Base-by-base conservation (phyloP, 257 asterid genomes). In the Linderniella brevidens region DNA sequence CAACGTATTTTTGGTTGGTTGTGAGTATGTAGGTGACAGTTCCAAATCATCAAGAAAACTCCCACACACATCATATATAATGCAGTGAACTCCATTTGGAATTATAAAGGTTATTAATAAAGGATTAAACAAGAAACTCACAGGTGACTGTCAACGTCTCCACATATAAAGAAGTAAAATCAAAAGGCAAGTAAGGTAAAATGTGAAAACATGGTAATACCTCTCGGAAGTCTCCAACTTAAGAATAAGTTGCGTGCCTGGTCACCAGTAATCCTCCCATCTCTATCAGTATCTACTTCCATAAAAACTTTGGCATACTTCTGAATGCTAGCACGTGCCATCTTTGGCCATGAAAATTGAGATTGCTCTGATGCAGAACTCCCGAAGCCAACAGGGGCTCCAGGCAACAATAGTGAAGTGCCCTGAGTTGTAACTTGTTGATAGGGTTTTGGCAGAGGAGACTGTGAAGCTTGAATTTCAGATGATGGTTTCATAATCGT, bases 201-300 rank as follows among this genome's bases (percentile, higher is more conserved):
- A 43, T 50, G 18, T 18, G 12, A 49, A 19, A 36, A 35, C 25
- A 20, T 35, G 37, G 25, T 42, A n/a, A n/a, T 68, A 84, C 98
- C 95, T 72, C 83, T 74, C 37, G 98, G 98, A 46, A 88, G 71
- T 64, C 80, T 76, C 98, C 98, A 88, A 64, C 95, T 84, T 69
- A 84, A 64, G 65, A 88, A 88, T 36, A 88, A 70, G 74, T 78
- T 75, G 18, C 94, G 93, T 17, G 96, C 95, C 77, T 88, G 85
- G 63, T 74, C 82, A 52, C 98, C 94, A 41, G 82, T 66, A 47
- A 88, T 85, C 68, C 69, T 88, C 48, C 96, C 94, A 69, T 78
- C 92, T 73, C 93, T 78, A 57, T 80, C 92, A 17, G 72, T 66
- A 70, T 88, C 98, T 49, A 80, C 94, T 61, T 84, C 93, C 86